Base-by-base conservation (phyloP, 2,329 filamentous ascomycete genomes). In the Fusarium redolens region DNA sequence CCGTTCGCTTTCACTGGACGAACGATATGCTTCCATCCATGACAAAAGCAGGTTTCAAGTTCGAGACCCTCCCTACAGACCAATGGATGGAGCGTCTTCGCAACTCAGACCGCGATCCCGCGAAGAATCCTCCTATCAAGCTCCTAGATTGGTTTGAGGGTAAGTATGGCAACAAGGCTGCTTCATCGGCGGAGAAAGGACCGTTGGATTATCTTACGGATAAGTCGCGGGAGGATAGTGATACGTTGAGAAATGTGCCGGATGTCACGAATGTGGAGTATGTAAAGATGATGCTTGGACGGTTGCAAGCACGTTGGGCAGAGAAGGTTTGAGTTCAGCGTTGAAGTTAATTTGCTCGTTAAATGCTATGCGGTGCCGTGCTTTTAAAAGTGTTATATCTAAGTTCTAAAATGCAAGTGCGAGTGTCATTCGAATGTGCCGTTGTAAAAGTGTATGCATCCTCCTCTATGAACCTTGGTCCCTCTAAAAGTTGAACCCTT, bases 91-190 rank as follows among this genome's bases (percentile, higher is more conserved):
- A 75, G 1, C 78, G 83, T 2, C 77, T 89, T 11, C 79, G 85
- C 5, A 79, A 70, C 5, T 86, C 85, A 0, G 81, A 86, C 52
- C 79, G 81, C 1, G 84, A 88, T 55, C 83, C 85, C 0, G 68
- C 80, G 9, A 77, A 71, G 20, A 89, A 89, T 69, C 87, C 87
- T 15, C 83, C 85, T 0, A 82, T 88, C 69, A 89, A 88, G 76
- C 79, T 89, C 2, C 66, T 88, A 2, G 86, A 87, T 45, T 90
- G 87, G 79, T 89, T 88, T 65, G 77, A 76, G 31, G 60, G 70
- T 0, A 79, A 79, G 40, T 79, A 79, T 7, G 75, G 74, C 0
- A 44, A 51, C 8, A 75, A 77, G 18, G 67, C 57, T 28, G 41
- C 61, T 6, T 61, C 72, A 0, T 68, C 70, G 1, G 61, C 62